Evolutionary conservation across 306 rosid genomes (phyloP).

Genomic region (Glycyrrhiza uralensis): DNA sequence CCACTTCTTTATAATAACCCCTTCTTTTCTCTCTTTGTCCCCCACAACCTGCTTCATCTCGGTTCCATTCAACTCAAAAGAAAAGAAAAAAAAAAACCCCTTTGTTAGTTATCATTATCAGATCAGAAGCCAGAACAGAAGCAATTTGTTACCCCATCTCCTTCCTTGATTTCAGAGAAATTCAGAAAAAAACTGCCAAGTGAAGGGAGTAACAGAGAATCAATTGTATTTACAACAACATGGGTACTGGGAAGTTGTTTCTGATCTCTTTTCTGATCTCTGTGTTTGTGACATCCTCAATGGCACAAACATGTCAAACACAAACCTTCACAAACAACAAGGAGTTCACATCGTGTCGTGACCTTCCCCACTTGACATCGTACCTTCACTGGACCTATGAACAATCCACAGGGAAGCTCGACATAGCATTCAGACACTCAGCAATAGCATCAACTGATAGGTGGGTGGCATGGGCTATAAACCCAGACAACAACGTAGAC

Average conservation of each 20-base stretch:
- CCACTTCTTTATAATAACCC: conserved; percentile 44
- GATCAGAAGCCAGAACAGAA: neutral
- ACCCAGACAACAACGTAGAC: conserved; percentile 4
- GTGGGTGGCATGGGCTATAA: conserved; percentile 81
- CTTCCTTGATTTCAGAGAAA: neutral
- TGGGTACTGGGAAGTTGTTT: conserved; percentile 25
- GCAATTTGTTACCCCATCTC: neutral
- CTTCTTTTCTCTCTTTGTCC: neutral
- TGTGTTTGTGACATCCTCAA: conserved; percentile 29
- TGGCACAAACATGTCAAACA: conserved; percentile 45
- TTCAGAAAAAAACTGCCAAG: neutral
- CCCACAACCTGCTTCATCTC: neutral
- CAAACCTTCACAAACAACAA: conserved; percentile 34
- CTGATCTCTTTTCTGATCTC: conserved; percentile 26
- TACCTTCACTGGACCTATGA: conserved; percentile 62
- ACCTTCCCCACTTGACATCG: conserved; percentile 47
- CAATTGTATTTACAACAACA: neutral
- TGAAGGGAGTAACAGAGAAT: neutral
- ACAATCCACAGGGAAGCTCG: conserved; percentile 32
- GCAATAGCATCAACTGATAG: conserved; percentile 27
- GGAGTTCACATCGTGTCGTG: conserved; percentile 33
- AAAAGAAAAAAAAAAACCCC: neutral
- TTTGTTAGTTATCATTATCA: neutral
- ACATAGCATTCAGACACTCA: conserved; percentile 53
- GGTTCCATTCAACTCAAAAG: neutral